Evolutionary conservation across 192 early-diverging fungal species (phyloP).

Genomic region (Linnemannia hyalina): DNA sequence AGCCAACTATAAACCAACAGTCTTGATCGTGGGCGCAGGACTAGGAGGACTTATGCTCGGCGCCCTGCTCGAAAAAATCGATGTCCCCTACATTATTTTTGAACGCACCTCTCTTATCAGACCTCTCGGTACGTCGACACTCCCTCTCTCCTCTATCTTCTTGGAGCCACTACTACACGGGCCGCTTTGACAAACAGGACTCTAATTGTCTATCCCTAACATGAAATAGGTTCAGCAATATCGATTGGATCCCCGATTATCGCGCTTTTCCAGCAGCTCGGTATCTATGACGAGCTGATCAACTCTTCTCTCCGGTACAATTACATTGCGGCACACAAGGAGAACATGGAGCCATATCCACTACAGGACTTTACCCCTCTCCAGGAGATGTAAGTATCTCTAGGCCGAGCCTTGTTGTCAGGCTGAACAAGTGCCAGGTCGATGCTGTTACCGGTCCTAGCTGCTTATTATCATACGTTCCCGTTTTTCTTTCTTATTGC

Average conservation of each 20-base stretch:
- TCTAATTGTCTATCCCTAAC: background rate
- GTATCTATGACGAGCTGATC: background rate
- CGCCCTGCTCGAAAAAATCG: background rate
- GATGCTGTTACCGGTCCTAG: no score
- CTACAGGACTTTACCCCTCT: background rate
- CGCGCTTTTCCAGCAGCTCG: background rate
- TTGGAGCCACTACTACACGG: background rate
- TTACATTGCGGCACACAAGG: background rate
- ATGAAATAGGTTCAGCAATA: background rate
- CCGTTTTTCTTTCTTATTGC: background rate
- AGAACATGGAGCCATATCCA: background rate
- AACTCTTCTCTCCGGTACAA: background rate
- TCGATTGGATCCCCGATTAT: constrained; percentile 4
- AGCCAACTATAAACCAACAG: background rate
- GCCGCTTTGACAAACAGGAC: no score
- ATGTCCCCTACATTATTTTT: background rate
- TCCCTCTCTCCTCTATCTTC: background rate
- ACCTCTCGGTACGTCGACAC: background rate
- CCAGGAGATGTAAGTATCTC: background rate
- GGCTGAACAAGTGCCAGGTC: background rate
- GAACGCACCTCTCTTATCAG: background rate
- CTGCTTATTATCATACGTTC: background rate
- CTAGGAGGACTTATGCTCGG: background rate
- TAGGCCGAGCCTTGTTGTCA: background rate
- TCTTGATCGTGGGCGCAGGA: background rate